Percentiles rank a stretch among this genome's conserved stretches.
phyloP scores from a whole-genome alignment of 2,329 filamentous ascomycete species.

The Paramyrothecium sp. region DNA sequence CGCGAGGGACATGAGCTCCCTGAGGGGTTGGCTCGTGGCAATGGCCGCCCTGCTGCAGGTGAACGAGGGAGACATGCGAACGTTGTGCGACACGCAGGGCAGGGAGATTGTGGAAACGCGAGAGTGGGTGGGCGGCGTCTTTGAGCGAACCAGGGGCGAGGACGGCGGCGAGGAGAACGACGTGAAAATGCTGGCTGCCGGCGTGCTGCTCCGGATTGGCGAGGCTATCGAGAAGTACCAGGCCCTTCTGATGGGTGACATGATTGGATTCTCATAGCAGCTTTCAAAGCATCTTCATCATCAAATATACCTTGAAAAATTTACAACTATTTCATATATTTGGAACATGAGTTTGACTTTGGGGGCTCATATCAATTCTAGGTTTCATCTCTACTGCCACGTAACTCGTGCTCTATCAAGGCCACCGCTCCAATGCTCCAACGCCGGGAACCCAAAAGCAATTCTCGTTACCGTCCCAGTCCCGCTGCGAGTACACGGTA shows the following conservation, averaged over 20 bases:
- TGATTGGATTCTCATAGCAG: slow-evolving; percentile 39
- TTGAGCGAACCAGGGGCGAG: slow-evolving; percentile 56
- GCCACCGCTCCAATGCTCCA: not conserved
- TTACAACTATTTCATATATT: no score
- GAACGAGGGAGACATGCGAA: slow-evolving; percentile 69
- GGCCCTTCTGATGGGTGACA: slow-evolving; percentile 70
- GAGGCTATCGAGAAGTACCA: slow-evolving; percentile 85
- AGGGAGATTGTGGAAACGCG: slow-evolving; percentile 80
- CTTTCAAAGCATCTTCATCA: not conserved
- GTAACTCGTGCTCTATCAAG: not conserved
- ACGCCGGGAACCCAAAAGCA: not conserved
- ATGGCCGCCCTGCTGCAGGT: slow-evolving; percentile 80
- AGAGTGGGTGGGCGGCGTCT: slow-evolving; percentile 79
- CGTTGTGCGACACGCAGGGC: slow-evolving; percentile 71
- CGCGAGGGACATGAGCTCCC: slow-evolving; percentile 62
- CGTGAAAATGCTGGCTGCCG: slow-evolving; percentile 75
- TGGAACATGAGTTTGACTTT: not conserved
- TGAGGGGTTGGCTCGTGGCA: slow-evolving; percentile 74
- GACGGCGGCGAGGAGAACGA: slow-evolving; percentile 69
- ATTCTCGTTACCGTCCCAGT: not conserved
- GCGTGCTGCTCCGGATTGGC: slow-evolving; percentile 71
- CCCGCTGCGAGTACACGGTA: not conserved
- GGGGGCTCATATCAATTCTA: not conserved
- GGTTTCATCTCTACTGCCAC: not conserved
- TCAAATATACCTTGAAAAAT: no score